Evolutionary conservation across 2,329 filamentous ascomycete genomes (phyloP), one percentile per base, ranked within the genome.

Genomic region (Fusarium continuum): DNA sequence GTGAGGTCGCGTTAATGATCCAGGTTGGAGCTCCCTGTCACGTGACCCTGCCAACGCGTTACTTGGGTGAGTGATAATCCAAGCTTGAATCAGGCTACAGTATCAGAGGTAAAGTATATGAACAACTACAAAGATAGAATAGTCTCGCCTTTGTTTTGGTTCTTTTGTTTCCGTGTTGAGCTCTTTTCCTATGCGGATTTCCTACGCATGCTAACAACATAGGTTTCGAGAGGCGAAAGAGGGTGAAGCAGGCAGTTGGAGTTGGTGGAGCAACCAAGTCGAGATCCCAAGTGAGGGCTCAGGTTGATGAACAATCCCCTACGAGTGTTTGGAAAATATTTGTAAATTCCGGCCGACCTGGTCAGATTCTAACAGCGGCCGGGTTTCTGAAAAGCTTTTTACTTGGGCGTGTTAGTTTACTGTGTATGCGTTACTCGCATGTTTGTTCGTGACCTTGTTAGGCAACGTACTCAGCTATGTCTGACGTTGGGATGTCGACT

Each of bases 1-100:
- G 72, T 68, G 71, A 69, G 59, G 75, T 77, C 77, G 77, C 77
- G 77, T 79, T 75, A 78, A 79, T 79, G 75, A 72, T 63, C 55
- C 55, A 63, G 66, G 64, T 38, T 55, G 64, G 35, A 62, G 64
- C 50, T 70, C 62, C 45, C 7, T 46, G 25, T 76, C 76, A 78
- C 76, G 76, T 78, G 76, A 78, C 40, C 5, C 6, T 31, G 26
- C 16, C 65, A 62, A 65, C 73, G 72, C 70, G 70, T 70, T 60
- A 34, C 45, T 54, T 54, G 25, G 20, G 28, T 25, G 22, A 29
- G 14, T 23, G 38, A 59, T 40, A 57, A 71, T 71, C 67, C 50
- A 58, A 67, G 67, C 58, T 68, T 45, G 26, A 28, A n/a, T n/a
- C n/a, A n/a, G n/a, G n/a, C n/a, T n/a, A n/a, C n/a, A n/a, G n/a